These are phyloP conservation scores for Fomitopsis betulina DNA, from an alignment of 1,284 basidiomycete genomes.

Conservation along the genomic window DNA sequence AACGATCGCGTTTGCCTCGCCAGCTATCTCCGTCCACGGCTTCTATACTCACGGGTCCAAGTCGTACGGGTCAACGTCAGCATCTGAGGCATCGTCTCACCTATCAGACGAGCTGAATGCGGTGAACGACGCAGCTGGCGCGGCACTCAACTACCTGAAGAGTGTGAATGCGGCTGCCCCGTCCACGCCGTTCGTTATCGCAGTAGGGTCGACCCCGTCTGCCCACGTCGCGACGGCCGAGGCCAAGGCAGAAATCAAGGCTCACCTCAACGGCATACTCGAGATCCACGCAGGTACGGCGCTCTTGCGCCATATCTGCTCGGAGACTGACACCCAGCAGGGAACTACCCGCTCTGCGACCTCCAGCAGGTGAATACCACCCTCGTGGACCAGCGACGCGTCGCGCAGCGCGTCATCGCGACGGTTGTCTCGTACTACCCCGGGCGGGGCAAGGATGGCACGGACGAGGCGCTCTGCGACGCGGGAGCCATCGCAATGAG, in stretches of 20 bases:
- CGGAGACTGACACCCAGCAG: slow-evolving; percentile 27
- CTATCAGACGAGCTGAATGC: slow-evolving; percentile 70
- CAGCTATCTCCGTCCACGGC: slow-evolving; percentile 64
- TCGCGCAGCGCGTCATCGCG: slow-evolving; percentile 68
- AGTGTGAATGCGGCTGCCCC: slow-evolving; percentile 27
- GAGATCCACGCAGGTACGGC: slow-evolving; percentile 71
- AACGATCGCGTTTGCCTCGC: slow-evolving; percentile 43
- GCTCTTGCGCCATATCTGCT: background rate
- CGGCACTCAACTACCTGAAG: slow-evolving; percentile 48
- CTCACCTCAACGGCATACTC: slow-evolving; percentile 52
- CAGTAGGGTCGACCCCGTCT: slow-evolving; percentile 84
- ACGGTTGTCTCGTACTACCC: slow-evolving; percentile 79
- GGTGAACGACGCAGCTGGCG: slow-evolving; percentile 61
- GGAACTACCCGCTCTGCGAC: slow-evolving; percentile 83
- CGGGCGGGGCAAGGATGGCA: slow-evolving; percentile 51
- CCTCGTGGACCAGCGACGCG: slow-evolving; percentile 49
- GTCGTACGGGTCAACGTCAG: slow-evolving; percentile 68
- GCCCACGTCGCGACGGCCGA: slow-evolving; percentile 70
- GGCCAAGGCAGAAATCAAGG: slow-evolving; percentile 39
- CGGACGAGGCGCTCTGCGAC: slow-evolving; percentile 77
- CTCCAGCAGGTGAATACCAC: slow-evolving; percentile 79
- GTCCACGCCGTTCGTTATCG: slow-evolving; percentile 58
- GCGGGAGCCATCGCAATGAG: slow-evolving; percentile 82
- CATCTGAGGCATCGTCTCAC: slow-evolving; percentile 58
- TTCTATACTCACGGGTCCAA: slow-evolving; percentile 83